A percentile compares a stretch with the other conserved stretches of the same genome.
phyloP scores from a whole-genome alignment of 2,329 filamentous ascomycete species.

The Teratosphaeria destructans region DNA sequence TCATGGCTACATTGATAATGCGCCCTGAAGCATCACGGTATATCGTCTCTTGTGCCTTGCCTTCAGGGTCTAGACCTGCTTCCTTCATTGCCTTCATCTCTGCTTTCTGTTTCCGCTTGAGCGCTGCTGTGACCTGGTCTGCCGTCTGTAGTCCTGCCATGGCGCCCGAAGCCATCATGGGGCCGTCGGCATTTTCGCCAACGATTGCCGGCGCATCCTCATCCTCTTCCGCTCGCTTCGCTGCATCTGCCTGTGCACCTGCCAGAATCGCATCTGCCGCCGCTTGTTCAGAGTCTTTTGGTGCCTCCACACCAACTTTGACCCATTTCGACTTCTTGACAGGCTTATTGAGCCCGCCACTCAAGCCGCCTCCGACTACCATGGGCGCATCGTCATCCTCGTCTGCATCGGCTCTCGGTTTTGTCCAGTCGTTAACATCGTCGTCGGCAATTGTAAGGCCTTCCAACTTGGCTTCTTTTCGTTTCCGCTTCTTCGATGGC shows the following conservation, averaged over 20 bases:
- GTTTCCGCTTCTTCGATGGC: constrained; percentile 44
- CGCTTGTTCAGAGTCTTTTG: constrained; percentile 45
- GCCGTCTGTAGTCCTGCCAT: constrained; percentile 80
- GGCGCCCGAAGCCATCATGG: constrained; percentile 79
- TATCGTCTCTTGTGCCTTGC: constrained; percentile 64
- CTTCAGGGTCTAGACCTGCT: constrained; percentile 33
- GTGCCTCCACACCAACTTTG: constrained; percentile 46
- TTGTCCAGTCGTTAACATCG: constrained; percentile 44
- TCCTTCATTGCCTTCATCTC: constrained; percentile 44
- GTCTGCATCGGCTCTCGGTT: constrained; percentile 37
- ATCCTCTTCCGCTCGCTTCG: constrained; percentile 20
- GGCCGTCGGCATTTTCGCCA: constrained; percentile 39
- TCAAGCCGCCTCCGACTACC: constrained; percentile 35
- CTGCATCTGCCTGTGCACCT: constrained; percentile 23
- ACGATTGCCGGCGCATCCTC: constrained; percentile 41
- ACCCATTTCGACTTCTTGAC: constrained; percentile 82
- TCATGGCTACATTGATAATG: constrained; percentile 89
- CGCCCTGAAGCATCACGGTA: constrained; percentile 91
- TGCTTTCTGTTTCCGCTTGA: constrained; percentile 54
- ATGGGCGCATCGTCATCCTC: constrained; percentile 46
- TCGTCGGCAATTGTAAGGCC: constrained; percentile 43
- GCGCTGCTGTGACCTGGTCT: constrained; percentile 51
- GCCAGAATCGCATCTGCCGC: constrained; percentile 45
- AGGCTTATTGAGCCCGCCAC: constrained; percentile 39
- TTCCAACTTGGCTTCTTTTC: constrained; percentile 29